A percentile compares a stretch with the other conserved stretches of the same genome.
phyloP scores from a whole-genome alignment of 2,329 filamentous ascomycete genomes.

The Dactylellina cionopaga region DNA sequence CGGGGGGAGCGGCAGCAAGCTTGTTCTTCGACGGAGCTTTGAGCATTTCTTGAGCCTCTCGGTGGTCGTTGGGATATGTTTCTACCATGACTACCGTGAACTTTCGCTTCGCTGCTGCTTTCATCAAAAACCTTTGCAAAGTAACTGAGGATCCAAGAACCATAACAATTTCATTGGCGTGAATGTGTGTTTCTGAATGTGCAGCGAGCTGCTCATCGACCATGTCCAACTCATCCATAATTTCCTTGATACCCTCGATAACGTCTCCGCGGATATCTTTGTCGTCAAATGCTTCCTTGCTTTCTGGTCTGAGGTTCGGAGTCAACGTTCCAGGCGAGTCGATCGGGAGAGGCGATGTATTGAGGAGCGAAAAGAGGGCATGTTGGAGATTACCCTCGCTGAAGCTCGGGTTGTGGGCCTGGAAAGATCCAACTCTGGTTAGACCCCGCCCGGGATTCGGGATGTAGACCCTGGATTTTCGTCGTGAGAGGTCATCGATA shows the following conservation, averaged over 20 bases:
- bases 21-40: slow-evolving; percentile 64
- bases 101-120: slow-evolving; percentile 85
- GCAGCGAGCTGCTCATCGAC: slow-evolving; percentile 92
- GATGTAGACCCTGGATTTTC: slow-evolving; percentile 47
- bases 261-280: slow-evolving; percentile 84
- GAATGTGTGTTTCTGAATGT: slow-evolving; percentile 89
- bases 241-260: slow-evolving; percentile 91
- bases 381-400: slow-evolving; percentile 39
- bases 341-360: slow-evolving; percentile 34
- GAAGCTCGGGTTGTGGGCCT: slow-evolving; percentile 29
- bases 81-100: slow-evolving; percentile 90
- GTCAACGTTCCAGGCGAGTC: slow-evolving; percentile 52
- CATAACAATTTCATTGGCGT: slow-evolving; percentile 90
- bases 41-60: slow-evolving; percentile 71
- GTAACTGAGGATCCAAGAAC: slow-evolving; percentile 86
- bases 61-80: slow-evolving; percentile 75
- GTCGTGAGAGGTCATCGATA: slow-evolving; percentile 31
- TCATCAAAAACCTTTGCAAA: slow-evolving; percentile 87
- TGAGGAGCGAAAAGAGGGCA: slow-evolving; percentile 50
- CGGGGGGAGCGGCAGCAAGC: slow-evolving; percentile 57
- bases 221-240: slow-evolving; percentile 92
- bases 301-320: slow-evolving; percentile 22
- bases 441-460: slow-evolving; percentile 19
- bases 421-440: slow-evolving; percentile 28
- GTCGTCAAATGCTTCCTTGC: slow-evolving; percentile 42